Base-by-base conservation (phyloP, 768 basidiomycete species). In the Naganishia kalamii region DNA sequence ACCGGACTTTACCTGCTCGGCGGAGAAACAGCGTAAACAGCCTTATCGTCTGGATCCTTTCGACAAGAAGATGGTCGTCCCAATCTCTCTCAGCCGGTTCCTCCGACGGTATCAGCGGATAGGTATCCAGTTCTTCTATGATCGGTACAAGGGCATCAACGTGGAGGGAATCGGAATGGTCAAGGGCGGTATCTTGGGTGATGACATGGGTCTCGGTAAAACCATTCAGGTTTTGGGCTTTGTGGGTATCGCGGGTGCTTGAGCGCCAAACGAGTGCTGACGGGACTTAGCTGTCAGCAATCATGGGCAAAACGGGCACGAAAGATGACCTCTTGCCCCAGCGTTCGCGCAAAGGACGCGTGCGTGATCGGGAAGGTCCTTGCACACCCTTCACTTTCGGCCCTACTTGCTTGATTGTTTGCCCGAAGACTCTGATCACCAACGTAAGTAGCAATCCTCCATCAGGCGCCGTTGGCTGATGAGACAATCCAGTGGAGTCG, bases 151-250 rank as follows among this genome's bases (percentile, higher is more conserved):
- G 30, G 66, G 66, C 10, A 37, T 57, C 17, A 63, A 64, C 40
- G 30, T 60, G 13, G 49, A 49, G 7, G 62, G 46, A 17, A 62
- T 54, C 7, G 37, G 46, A 29, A 80, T 86, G 69, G 83, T 82
- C 0, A 80, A 81, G 47, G 94, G 94, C 0, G 93, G 88, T 0
- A 75, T 97, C 12, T 82, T 98, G 4, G 94, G 94, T 5, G 94
- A 98, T 74, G 94, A 98, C 72, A 98, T 98, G 94, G 94, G 91
- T 54, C 63, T 80, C 82, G 94, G 88, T 2, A 98, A 98, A 83
- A 98, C 94, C 0, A 92, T 97, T 23, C 94, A 98, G 76, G 87
- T 74, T 44, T 71, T 74, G 23, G 68, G 70, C 3, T 77, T 77
- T 62, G 75, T 75, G 54, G 66, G 74, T 66, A 27, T 19, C n/a